These are phyloP conservation scores for Phytophthora agathidicida DNA, from an alignment of 352 stramenopile species.

Conservation along the genomic window DNA sequence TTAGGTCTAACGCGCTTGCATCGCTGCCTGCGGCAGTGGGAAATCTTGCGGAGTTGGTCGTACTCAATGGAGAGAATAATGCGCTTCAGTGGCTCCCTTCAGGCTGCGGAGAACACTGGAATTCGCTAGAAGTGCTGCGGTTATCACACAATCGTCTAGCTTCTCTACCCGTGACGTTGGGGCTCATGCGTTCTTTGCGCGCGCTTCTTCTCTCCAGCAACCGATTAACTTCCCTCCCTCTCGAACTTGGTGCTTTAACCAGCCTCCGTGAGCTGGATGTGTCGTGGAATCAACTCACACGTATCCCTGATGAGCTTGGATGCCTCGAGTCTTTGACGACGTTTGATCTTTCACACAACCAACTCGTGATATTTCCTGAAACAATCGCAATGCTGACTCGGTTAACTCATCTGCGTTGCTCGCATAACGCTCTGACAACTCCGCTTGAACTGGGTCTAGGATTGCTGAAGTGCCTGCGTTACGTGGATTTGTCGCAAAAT, in stretches of 20 bases:
- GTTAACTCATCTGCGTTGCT: slow-evolving; percentile 49
- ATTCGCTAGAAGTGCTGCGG: slow-evolving; percentile 36
- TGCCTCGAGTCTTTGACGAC: slow-evolving; percentile 46
- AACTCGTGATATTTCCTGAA: slow-evolving; percentile 45
- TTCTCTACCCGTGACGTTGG: slow-evolving; percentile 48
- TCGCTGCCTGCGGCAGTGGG: slow-evolving; percentile 33
- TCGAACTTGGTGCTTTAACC: slow-evolving; percentile 58
- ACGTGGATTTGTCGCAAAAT: slow-evolving; percentile 70
- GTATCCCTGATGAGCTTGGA: slow-evolving; percentile 67
- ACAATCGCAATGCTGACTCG: slow-evolving; percentile 56
- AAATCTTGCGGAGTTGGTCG: slow-evolving; percentile 38
- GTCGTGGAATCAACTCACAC: slow-evolving; percentile 61
- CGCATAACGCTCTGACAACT: slow-evolving; percentile 52
- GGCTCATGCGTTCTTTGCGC: slow-evolving; percentile 40
- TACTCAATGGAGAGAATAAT: slow-evolving; percentile 48
- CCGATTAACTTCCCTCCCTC: slow-evolving; percentile 40
- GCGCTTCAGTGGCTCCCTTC: slow-evolving; percentile 41
- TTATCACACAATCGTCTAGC: slow-evolving; percentile 56
- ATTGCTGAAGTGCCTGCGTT: slow-evolving; percentile 40
- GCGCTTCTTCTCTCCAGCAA: slow-evolving; percentile 51
- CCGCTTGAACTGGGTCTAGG: slow-evolving; percentile 43
- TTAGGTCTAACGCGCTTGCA: slow-evolving; percentile 43
- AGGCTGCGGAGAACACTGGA: slow-evolving; percentile 30
- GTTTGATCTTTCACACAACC: slow-evolving; percentile 65
- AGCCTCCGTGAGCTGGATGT: slow-evolving; percentile 58